Base-by-base conservation (phyloP, 2,329 filamentous ascomycete species). In the Aspergillus clavatus region DNA sequence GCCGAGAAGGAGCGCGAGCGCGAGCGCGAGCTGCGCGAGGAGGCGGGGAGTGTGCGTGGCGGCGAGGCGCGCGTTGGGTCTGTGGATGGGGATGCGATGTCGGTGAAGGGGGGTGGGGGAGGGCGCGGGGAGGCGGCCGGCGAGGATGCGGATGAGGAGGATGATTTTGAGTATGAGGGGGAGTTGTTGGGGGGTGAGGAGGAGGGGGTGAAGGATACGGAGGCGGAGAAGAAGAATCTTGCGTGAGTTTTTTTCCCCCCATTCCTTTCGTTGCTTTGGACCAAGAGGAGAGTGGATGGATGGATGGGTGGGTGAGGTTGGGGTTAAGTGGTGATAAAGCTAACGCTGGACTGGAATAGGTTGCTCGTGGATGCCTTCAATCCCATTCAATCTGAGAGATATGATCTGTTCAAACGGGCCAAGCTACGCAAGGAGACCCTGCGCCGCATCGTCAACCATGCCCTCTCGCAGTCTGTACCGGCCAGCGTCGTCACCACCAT, bases 391-490 rank as follows among this genome's bases (percentile, higher is more conserved):
- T 72, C 69, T 3, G 64, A 69, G 40, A 69, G 74, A 42, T 76
- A 76, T 45, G 72, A 75, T 51, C 60, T 71, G 10, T 75, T 73
- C 57, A 73, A 75, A 31, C 71, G 74, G 12, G 66, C 71, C 6
- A 76, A 74, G 52, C 58, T 78, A 40, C 70, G 73, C 27, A 76
- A 76, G 47, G 68, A 73, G 40, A 74, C 72, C 0, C 66, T 78
- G 11, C 72, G 74, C 45, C 62, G 73, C 55, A 78, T 86, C 50
- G 80, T 82, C 50, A 86, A 86, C 55, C 80, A 83, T 60, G 83
- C 81, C 1, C 74, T 86, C 29, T 81, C 78, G 1, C 82, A 86
- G 60, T 83, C 79, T 38, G 81, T 86, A 5, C 82, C 82, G 1
- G 73, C 76, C 22, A 80, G 77, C 50, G 80, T 84, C 42, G 77